These are phyloP conservation scores for Eucalyptus dawsonii DNA, from an alignment of 345 rosid species.

Conservation along the genomic window DNA sequence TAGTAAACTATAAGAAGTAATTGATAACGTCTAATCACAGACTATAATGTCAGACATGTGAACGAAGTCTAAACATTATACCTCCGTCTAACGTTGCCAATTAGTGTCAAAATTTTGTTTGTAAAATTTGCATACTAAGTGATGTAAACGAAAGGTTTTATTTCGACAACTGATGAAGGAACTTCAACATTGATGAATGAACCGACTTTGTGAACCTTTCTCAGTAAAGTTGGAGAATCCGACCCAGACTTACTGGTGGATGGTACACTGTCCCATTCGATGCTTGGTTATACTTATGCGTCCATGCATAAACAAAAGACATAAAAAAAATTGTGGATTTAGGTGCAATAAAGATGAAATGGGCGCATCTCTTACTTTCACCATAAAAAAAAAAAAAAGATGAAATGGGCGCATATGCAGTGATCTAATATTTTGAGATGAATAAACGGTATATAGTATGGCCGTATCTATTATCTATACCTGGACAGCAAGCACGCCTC, in stretches of 20 bases:
- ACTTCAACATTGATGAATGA: neutral
- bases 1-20: neutral
- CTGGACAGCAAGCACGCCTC: constrained; percentile 67
- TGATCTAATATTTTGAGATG: neutral
- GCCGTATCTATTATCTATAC: constrained; percentile 5
- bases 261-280: neutral
- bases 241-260: neutral
- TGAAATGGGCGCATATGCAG: neutral
- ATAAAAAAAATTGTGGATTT: neutral
- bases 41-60: neutral
- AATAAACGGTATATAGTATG: neutral
- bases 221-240: neutral
- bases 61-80: neutral
- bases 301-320: neutral
- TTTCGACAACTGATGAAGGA: neutral
- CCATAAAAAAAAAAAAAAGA: neutral
- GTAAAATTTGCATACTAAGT: neutral
- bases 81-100: neutral
- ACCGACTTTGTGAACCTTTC: neutral
- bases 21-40: neutral
- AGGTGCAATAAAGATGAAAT: neutral
- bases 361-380: no score
- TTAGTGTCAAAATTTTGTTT: neutral
- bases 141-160: neutral
- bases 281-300: neutral